Conservation (phyloP, 208 protist species). For the Endotrypanum monterogeii region DNA sequence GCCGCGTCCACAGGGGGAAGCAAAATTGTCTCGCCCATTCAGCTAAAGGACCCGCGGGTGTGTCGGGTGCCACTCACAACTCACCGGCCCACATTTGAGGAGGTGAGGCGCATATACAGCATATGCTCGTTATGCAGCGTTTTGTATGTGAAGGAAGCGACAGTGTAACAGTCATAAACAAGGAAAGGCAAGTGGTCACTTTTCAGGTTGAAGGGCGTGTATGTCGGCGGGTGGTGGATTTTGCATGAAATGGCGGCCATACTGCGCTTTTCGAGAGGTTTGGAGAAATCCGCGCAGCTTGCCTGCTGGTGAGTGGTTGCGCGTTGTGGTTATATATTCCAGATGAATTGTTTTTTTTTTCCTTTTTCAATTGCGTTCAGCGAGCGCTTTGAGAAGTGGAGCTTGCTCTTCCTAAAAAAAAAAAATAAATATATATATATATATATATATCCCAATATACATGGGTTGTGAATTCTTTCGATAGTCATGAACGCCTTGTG, state of each 20-base stretch:
- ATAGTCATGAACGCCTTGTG: neutral
- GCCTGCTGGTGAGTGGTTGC: too few relatives aligned
- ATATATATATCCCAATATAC: neutral
- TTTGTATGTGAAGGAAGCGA: slow-evolving; percentile 39
- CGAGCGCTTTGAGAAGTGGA: neutral
- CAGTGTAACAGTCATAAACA: too few relatives aligned
- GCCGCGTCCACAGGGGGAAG: slow-evolving; percentile 11
- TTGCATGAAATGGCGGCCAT: too few relatives aligned
- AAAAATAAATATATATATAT: neutral
- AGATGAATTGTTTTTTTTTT: too few relatives aligned
- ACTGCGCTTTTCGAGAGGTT: too few relatives aligned
- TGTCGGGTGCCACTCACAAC: slow-evolving; percentile 83
- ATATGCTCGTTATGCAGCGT: slow-evolving; percentile 52
- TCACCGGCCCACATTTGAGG: slow-evolving; percentile 77
- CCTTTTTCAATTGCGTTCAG: neutral
- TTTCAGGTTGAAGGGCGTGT: neutral
- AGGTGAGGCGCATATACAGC: slow-evolving; percentile 79
- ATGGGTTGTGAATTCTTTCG: too few relatives aligned
- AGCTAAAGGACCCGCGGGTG: slow-evolving; percentile 72
- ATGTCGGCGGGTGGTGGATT: too few relatives aligned
- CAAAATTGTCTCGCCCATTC: slow-evolving; percentile 52
- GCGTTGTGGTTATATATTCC: too few relatives aligned
- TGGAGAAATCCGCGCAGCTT: too few relatives aligned
- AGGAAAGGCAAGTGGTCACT: too few relatives aligned
- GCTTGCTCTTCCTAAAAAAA: neutral